Evolutionary conservation across 768 basidiomycete species (phyloP), one percentile per base, ranked within the genome.

Genomic region (Boletus huronensis): DNA sequence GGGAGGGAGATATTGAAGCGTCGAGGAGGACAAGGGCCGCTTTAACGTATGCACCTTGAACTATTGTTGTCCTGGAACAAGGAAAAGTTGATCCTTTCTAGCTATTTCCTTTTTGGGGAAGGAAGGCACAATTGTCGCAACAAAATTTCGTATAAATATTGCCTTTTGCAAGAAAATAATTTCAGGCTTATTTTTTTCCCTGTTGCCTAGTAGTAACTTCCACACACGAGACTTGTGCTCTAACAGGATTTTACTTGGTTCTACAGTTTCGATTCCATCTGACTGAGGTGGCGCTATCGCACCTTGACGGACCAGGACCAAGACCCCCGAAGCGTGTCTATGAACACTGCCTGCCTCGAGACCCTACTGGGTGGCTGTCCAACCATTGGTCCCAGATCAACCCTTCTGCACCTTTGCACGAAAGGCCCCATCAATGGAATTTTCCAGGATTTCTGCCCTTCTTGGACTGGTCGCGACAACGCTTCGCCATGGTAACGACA

Each of bases 11-110:
- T 28, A 38, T 3, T 21, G 39, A 42, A 39, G 28, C 25, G 58
- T 59, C 55, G 38, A 40, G 45, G 48, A 42, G 54, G 58, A 55
- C 59, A 58, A 64, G 44, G 25, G 44, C 39, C 49, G 44, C 50
- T 56, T 55, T 51, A 48, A 51, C n/a, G 46, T 21, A 50, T 25
- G 14, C 49, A 42, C 48, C 35, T 44, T 13, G 34, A 28, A 31
- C 44, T 54, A 54, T 35, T 62, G 56, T 66, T 57, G 26, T 58
- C 36, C 54, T 59, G 45, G 58, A 68, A 68, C 57, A 65, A 63
- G 55, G 39, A 49, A 50, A 44, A 49, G 28, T 19, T 43, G 38
- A 50, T 44, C 50, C 40, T 28, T 39, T 19, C 23, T 9, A 23
- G 39, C 25, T 7, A 16, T 35, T 58, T 0, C 53, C 57, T 31